These are phyloP conservation scores for Rhizophagus prolifer DNA, from an alignment of 192 early-diverging fungal species.

Conservation along the genomic window DNA sequence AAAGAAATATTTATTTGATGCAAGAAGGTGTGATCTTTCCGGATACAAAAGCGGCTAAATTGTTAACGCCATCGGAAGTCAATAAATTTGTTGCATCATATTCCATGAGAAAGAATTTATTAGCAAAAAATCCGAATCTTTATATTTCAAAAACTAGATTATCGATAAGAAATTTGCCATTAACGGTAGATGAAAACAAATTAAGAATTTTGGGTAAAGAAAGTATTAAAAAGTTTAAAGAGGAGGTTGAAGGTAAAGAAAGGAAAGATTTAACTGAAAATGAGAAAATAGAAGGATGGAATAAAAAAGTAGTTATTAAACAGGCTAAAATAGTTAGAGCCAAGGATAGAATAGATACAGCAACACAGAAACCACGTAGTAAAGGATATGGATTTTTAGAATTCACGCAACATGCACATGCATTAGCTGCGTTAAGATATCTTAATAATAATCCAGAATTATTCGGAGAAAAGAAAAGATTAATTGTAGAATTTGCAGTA, in stretches of 20 bases:
- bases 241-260: slow-evolving; percentile 63
- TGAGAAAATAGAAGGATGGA: slow-evolving; percentile 68
- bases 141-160: slow-evolving; percentile 87
- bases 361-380: slow-evolving; percentile 63
- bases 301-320: slow-evolving; percentile 54
- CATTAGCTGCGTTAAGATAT: slow-evolving; percentile 87
- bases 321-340: slow-evolving; percentile 49
- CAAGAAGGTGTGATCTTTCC: slow-evolving; percentile 90
- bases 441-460: slow-evolving; percentile 80
- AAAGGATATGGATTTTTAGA: slow-evolving; percentile 96
- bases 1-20: slow-evolving; percentile 85
- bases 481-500: slow-evolving; percentile 89
- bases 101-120: slow-evolving; percentile 73
- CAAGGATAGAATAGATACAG: slow-evolving; percentile 75
- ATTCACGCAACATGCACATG: slow-evolving; percentile 83
- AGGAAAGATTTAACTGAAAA: slow-evolving; percentile 55
- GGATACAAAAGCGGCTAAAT: slow-evolving; percentile 72
- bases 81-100: slow-evolving; percentile 84
- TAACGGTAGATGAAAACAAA: slow-evolving; percentile 68
- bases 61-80: slow-evolving; percentile 70
- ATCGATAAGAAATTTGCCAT: slow-evolving; percentile 82
- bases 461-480: slow-evolving; percentile 65
- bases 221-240: slow-evolving; percentile 74
- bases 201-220: slow-evolving; percentile 59
- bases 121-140: slow-evolving; percentile 85